Base-by-base conservation (phyloP, 2,329 filamentous ascomycete genomes). In the Botrytis galanthina region DNA sequence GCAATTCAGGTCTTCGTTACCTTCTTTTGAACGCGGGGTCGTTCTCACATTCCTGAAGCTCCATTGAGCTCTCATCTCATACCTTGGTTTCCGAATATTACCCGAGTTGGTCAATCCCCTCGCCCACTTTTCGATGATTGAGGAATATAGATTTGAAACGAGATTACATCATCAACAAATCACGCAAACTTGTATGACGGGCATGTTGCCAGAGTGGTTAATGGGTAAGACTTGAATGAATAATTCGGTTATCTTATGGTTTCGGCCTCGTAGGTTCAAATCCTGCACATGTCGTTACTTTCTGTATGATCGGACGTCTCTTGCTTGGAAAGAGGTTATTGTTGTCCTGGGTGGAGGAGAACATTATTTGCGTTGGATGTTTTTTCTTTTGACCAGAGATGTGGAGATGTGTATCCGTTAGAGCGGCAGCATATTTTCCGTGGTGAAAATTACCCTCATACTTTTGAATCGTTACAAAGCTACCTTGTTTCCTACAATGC, bases 191-290 rank as follows among this genome's bases (percentile, higher is more conserved):
- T 8, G 51, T 57, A 29, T 14, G 51, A 57, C 18, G 51, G 51
- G 61, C 70, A 72, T 64, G 60, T 72, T 72, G 70, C 70, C 70
- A 72, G 70, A 72, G 70, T 72, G 70, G 70, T 72, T 72, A 72
- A 72, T 72, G 70, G 70, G 70, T 72, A 72, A 72, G 70, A 72
- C 70, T 72, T 72, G 70, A 72, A 72, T 72, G 61, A 57, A 71
- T 37, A 46, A 67, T 72, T 72, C 61, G 61, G 70, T 72, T 72
- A 72, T 72, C 70, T 72, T 72, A 72, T 72, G 70, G 70, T 72
- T 72, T 72, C 70, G 70, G 70, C 70, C 70, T 72, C 70, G 70
- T 72, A 72, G 70, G 70, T 72, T 72, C 70, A 72, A 72, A 72
- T 72, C 70, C 70, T 72, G 70, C 70, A 72, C 60, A 64, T 72